A percentile compares a stretch with the other conserved stretches of the same genome.
Evolutionary conservation across 2,329 filamentous ascomycete species (phyloP).

Genomic region (Mariannaea sp.): DNA sequence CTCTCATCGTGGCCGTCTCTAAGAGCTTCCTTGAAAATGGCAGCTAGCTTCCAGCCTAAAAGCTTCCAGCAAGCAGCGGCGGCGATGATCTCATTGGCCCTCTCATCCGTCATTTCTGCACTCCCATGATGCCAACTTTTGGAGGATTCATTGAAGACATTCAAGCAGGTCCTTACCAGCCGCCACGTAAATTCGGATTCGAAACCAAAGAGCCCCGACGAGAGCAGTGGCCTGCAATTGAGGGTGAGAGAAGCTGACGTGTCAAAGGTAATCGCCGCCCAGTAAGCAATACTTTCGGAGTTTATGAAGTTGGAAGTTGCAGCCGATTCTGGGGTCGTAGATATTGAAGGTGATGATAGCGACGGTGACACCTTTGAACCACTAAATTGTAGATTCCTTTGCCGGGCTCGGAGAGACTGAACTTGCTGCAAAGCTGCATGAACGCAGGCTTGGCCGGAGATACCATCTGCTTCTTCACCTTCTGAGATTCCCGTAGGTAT

Average conservation of each 20-base stretch:
- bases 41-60: slow-evolving; percentile 40
- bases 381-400: slow-evolving; percentile 47
- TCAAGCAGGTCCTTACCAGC: slow-evolving; percentile 36
- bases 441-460: slow-evolving; percentile 47
- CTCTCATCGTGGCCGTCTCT: slow-evolving; percentile 41
- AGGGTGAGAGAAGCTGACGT: slow-evolving; percentile 48
- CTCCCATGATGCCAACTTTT: slow-evolving; percentile 35
- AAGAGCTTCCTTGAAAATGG: slow-evolving; percentile 41
- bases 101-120: slow-evolving; percentile 39
- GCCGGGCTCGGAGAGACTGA: slow-evolving; percentile 45
- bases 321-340: slow-evolving; percentile 36
- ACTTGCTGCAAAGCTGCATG: slow-evolving; percentile 49
- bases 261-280: slow-evolving; percentile 49
- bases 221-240: slow-evolving; percentile 46
- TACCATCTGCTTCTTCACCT: slow-evolving; percentile 47
- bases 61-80: slow-evolving; percentile 39
- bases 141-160: slow-evolving; percentile 38
- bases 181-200: slow-evolving; percentile 40
- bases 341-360: slow-evolving; percentile 24
- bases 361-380: slow-evolving; percentile 46
- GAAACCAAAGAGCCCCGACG: slow-evolving; percentile 45
- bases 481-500: slow-evolving; percentile 47
- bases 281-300: slow-evolving; percentile 47
- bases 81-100: slow-evolving; percentile 40
- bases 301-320: slow-evolving; percentile 42